A percentile compares a stretch with the other conserved stretches of the same genome.
These are phyloP conservation scores for Chlorella variabilis DNA, from an alignment of 163 green algal species.

Conservation along the genomic window DNA sequence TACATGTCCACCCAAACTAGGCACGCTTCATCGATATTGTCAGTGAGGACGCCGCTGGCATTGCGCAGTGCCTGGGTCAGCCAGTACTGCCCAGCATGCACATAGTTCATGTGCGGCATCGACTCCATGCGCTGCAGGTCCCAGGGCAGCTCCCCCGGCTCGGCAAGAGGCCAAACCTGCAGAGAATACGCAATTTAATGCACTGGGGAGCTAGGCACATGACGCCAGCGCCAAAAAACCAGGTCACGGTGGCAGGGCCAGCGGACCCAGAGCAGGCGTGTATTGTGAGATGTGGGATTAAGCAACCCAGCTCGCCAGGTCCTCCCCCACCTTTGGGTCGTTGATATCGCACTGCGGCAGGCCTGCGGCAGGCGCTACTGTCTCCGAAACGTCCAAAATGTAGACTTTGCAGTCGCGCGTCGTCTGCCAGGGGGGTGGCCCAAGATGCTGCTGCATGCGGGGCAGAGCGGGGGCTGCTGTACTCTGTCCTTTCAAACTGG, in stretches of 20 bases:
- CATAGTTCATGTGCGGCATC: neutral
- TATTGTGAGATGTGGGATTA: too few species aligned
- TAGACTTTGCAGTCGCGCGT: neutral
- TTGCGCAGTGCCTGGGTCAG: neutral
- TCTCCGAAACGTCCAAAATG: neutral
- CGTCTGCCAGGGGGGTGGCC: too few species aligned
- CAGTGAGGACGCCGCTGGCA: neutral
- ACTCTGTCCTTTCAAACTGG: too few species aligned
- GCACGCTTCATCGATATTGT: neutral
- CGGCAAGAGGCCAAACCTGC: neutral
- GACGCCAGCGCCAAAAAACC: too few species aligned
- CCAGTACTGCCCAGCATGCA: neutral
- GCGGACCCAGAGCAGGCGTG: too few species aligned
- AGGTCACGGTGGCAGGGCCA: too few species aligned
- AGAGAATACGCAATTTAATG: too few species aligned
- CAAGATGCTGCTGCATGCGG: too few species aligned
- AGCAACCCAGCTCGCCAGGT: too few species aligned
- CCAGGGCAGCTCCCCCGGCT: neutral
- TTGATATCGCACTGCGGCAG: neutral
- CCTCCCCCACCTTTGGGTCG: neutral
- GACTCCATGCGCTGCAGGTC: neutral
- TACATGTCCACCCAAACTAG: constrained; percentile 1
- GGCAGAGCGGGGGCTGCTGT: too few species aligned
- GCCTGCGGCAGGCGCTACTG: neutral
- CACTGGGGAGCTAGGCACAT: too few species aligned